A percentile compares a stretch with the other conserved stretches of the same genome.
Evolutionary conservation across 2,329 filamentous ascomycete genomes (phyloP).

Genomic region (Emergomyces pasteurianus): DNA sequence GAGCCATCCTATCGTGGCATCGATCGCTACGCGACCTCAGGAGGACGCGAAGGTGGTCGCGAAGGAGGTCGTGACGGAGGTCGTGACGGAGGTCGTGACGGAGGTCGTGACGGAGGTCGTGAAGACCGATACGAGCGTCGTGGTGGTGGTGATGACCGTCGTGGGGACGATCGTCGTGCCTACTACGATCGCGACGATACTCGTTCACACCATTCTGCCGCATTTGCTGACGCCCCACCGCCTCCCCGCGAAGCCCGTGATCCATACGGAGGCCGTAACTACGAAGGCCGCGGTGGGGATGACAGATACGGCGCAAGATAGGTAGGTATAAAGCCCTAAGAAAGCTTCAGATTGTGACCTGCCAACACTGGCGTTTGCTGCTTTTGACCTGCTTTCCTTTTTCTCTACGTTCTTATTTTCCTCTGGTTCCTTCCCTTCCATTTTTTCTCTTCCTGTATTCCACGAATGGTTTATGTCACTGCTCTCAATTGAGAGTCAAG

Average conservation of each 20-base stretch:
- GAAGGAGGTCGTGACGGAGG: slow-evolving; percentile 35
- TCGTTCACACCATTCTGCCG: slow-evolving; percentile 37
- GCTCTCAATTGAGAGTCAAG: slow-evolving; percentile 19
- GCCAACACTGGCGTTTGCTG: not conserved
- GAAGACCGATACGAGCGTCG: slow-evolving; percentile 24
- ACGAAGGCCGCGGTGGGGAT: slow-evolving; percentile 26
- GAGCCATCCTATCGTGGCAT: slow-evolving; percentile 33
- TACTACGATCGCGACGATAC: slow-evolving; percentile 43
- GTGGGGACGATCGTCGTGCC: slow-evolving; percentile 34
- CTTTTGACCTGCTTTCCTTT: slow-evolving; percentile 4
- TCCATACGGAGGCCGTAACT: slow-evolving; percentile 25
- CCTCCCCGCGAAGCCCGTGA: slow-evolving; percentile 26
- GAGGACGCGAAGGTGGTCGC: slow-evolving; percentile 13
- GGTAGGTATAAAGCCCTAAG: slow-evolving; percentile 18
- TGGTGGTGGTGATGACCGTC: slow-evolving; percentile 37
- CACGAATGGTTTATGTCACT: slow-evolving; percentile 26
- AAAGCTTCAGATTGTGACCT: slow-evolving; percentile 5
- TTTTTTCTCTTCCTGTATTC: slow-evolving; percentile 20
- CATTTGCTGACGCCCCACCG: slow-evolving; percentile 23
- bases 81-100: slow-evolving; percentile 35
- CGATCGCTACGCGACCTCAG: slow-evolving; percentile 43
- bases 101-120: slow-evolving; percentile 19
- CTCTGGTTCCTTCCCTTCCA: slow-evolving; percentile 14
- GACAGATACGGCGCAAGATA: slow-evolving; percentile 32
- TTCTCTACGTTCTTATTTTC: slow-evolving; percentile 10